Base-by-base conservation (phyloP, 768 basidiomycete genomes). In the Lentinus tigrinus region DNA sequence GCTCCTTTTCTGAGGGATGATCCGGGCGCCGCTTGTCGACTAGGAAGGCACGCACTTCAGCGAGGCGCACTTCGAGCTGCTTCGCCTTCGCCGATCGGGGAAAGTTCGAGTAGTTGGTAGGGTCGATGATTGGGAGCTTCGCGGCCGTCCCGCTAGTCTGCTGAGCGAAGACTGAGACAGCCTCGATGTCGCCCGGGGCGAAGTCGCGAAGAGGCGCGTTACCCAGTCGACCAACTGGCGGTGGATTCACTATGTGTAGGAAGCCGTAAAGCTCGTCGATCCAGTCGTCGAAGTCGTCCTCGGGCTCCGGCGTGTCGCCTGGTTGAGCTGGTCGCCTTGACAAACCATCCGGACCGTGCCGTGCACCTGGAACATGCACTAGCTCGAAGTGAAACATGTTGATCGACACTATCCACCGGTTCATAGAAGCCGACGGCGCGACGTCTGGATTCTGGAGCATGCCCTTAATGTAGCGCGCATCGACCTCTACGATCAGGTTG, bases 321-420 rank as follows among this genome's bases (percentile, higher is more conserved):
- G 26, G 36, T 23, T 52, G 58, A 21, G 19, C 21, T n/a, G 26
- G 34, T 36, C 58, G 39, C 3, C 70, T 46, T 0, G 70, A 76
- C 0, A 76, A 53, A 3, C 73, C 73, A 55, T 77, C 73, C 0
- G 74, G 69, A 0, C 68, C 63, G 19, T 48, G 40, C 27, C 63
- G 54, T n/a, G 10, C 31, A 0, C 56, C 71, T 0, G 75, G 72
- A 14, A 80, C 68, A 43, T 80, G 78, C 0, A 66, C 49, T 0
- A 79, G 56, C 4, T 61, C 64, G 63, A 77, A 75, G 39, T 71
- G 55, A 54, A 75, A 78, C 0, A 74, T 44, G 0, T 71, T 62
- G 17, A 80, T 77, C 1, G 60, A 69, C 0, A 69, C 67, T 26
- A 79, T 75, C 78, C 79, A 80, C 5, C 74, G 51, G 47, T 79